phyloP scores from a whole-genome alignment of 2,329 filamentous ascomycete species.

The Emericellopsis cladophorae region DNA sequence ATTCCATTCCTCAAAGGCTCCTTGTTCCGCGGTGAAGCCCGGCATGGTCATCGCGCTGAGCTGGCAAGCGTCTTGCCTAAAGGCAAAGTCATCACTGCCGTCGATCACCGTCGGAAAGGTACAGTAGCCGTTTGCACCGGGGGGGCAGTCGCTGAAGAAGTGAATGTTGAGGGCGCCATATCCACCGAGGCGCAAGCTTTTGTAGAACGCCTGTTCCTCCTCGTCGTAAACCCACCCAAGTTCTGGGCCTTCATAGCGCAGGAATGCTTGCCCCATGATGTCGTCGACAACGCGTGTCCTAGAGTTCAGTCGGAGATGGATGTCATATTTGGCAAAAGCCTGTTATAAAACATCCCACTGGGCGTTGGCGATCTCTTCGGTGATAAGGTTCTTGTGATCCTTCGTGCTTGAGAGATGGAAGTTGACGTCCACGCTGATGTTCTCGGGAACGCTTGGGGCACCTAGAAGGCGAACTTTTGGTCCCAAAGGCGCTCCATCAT shows the following conservation, averaged over 20 bases:
- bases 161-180: slow-evolving; percentile 19
- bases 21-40: slow-evolving; percentile 8
- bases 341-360: slow-evolving; percentile 9
- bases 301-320: slow-evolving; percentile 11
- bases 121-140: slow-evolving; percentile 21
- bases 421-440: slow-evolving; percentile 11
- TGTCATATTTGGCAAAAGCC: slow-evolving; percentile 8
- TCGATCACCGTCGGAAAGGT: slow-evolving; percentile 20
- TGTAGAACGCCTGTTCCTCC: slow-evolving; percentile 21
- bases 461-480: neutral
- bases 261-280: slow-evolving; percentile 7
- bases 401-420: slow-evolving; percentile 13
- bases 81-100: slow-evolving; percentile 4
- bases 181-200: slow-evolving; percentile 24
- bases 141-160: slow-evolving; percentile 7
- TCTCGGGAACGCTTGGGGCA: slow-evolving; percentile 4
- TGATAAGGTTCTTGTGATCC: slow-evolving; percentile 28
- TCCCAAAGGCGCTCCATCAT: neutral
- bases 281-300: slow-evolving; percentile 11
- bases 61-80: slow-evolving; percentile 23
- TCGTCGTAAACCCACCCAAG: slow-evolving; percentile 16
- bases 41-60: slow-evolving; percentile 6
- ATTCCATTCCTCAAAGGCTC: slow-evolving; percentile 1
- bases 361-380: slow-evolving; percentile 8
- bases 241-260: slow-evolving; percentile 9